Conservation (phyloP, 768 basidiomycete species). For the Mycena epipterygia region DNA sequence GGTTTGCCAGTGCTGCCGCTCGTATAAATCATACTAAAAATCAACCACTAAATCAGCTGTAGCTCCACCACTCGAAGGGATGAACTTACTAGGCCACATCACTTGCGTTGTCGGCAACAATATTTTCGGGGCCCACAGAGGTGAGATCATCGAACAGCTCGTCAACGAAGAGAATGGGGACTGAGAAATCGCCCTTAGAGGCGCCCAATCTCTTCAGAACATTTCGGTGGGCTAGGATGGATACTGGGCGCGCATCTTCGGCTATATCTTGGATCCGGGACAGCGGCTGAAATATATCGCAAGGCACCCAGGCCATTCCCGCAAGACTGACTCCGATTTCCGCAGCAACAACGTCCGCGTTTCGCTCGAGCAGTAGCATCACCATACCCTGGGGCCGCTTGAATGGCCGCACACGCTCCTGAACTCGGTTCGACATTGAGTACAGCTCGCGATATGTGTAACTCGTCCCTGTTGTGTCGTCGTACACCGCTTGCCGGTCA, state of each 20-base stretch:
- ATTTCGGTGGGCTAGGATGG: background rate
- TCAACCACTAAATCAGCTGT: background rate
- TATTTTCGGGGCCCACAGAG: background rate
- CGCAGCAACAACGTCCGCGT: background rate
- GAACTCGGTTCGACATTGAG: slow-evolving; percentile 2
- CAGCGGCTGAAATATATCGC: slow-evolving; percentile 3
- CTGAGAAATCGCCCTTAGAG: background rate
- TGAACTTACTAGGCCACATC: background rate
- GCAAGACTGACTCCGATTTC: slow-evolving; percentile 2
- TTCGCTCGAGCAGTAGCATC: slow-evolving; percentile 4
- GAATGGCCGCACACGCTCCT: background rate
- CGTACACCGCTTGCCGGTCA: slow-evolving; percentile 17
- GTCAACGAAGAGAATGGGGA: background rate
- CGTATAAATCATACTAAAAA: slow-evolving; percentile 22
- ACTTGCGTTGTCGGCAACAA: background rate
- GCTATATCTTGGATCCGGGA: background rate
- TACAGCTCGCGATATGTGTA: slow-evolving; percentile 22
- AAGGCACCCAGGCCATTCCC: background rate
- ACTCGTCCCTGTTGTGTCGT: slow-evolving; percentile 16
- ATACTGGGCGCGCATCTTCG: background rate
- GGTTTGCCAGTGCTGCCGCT: slow-evolving; percentile 41
- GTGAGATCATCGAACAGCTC: background rate
- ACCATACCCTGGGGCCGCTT: background rate
- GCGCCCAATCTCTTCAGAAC: background rate
- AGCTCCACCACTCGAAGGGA: background rate